phyloP scores from a whole-genome alignment of 1,139 yeast species.

The Pichia sp. region DNA sequence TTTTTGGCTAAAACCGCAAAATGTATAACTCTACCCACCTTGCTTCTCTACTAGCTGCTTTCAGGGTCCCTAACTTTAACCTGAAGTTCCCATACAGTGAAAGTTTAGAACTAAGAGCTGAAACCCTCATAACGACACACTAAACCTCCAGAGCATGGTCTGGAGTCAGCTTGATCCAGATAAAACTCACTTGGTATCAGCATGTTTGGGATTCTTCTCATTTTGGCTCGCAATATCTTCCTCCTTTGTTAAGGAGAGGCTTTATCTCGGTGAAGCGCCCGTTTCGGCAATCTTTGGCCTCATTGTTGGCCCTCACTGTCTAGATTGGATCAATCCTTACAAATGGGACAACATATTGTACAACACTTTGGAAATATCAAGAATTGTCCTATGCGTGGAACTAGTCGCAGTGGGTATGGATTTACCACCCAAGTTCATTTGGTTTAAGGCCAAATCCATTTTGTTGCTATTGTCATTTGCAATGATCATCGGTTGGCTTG shows the following conservation, averaged over 20 bases:
- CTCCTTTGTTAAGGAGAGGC: constrained; percentile 75
- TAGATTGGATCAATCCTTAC: constrained; percentile 80
- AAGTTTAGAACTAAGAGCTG: too few species aligned
- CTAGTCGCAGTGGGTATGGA: constrained; percentile 98
- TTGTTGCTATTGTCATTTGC: constrained; percentile 78
- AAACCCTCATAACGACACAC: too few species aligned
- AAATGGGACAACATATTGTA: constrained; percentile 90
- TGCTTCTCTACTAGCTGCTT: too few species aligned
- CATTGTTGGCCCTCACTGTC: constrained; percentile 88
- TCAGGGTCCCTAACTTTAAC: too few species aligned
- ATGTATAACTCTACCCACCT: too few species aligned
- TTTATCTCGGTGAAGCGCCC: constrained; percentile 95
- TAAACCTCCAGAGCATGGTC: constrained; percentile 14
- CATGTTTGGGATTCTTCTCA: constrained; percentile 84
- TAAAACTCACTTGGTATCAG: constrained; percentile 78
- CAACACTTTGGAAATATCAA: constrained; percentile 79
- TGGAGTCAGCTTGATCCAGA: constrained; percentile 28
- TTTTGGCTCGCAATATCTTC: constrained; percentile 84
- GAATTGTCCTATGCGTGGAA: constrained; percentile 85
- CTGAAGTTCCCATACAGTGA: too few species aligned
- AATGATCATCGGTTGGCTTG: constrained; percentile 91
- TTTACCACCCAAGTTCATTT: constrained; percentile 87
- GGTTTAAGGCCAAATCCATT: constrained; percentile 81
- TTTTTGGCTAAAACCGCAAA: too few species aligned
- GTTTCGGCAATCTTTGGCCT: constrained; percentile 88